A percentile compares a stretch with the other conserved stretches of the same genome.
phyloP scores from a whole-genome alignment of 2,329 filamentous ascomycete genomes.

The Cordyceps cicadae region DNA sequence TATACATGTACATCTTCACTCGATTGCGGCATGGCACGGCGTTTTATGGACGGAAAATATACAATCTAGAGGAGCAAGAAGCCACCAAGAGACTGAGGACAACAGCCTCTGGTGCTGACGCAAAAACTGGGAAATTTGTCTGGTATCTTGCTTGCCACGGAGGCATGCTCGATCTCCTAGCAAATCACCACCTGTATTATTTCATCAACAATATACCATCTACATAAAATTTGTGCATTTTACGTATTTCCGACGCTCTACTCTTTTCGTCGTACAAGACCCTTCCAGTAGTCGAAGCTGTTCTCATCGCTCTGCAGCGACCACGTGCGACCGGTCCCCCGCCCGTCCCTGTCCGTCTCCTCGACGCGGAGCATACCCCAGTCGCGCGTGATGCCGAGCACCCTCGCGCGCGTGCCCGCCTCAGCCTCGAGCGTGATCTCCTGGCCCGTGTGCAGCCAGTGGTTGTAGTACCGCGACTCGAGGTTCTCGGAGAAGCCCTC shows the following conservation, averaged over 20 bases:
- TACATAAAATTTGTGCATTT: neutral
- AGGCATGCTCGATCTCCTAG: neutral
- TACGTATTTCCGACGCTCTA: slow-evolving; percentile 26
- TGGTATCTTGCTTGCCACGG: neutral
- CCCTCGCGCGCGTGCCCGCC: slow-evolving; percentile 63
- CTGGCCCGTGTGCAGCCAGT: slow-evolving; percentile 79
- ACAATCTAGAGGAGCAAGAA: slow-evolving; percentile 19
- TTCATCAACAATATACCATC: slow-evolving; percentile 6
- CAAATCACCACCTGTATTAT: slow-evolving; percentile 8
- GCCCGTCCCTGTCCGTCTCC: slow-evolving; percentile 66
- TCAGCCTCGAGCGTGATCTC: slow-evolving; percentile 69
- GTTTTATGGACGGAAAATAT: slow-evolving; percentile 25
- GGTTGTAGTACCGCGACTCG: slow-evolving; percentile 66
- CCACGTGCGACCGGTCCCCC: slow-evolving; percentile 68
- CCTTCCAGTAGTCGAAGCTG: slow-evolving; percentile 95
- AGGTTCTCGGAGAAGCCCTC: slow-evolving; percentile 67
- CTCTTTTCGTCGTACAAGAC: slow-evolving; percentile 72
- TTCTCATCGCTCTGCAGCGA: slow-evolving; percentile 93
- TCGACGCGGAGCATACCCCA: slow-evolving; percentile 83
- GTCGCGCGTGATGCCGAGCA: slow-evolving; percentile 83
- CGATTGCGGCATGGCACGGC: slow-evolving; percentile 46
- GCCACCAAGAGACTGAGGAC: neutral
- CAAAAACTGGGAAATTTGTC: neutral
- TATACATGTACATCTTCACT: slow-evolving; percentile 45
- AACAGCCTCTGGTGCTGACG: neutral